Evolutionary conservation across 495 filamentous ascomycete genomes (phyloP).

Genomic region (Cercophora samala): DNA sequence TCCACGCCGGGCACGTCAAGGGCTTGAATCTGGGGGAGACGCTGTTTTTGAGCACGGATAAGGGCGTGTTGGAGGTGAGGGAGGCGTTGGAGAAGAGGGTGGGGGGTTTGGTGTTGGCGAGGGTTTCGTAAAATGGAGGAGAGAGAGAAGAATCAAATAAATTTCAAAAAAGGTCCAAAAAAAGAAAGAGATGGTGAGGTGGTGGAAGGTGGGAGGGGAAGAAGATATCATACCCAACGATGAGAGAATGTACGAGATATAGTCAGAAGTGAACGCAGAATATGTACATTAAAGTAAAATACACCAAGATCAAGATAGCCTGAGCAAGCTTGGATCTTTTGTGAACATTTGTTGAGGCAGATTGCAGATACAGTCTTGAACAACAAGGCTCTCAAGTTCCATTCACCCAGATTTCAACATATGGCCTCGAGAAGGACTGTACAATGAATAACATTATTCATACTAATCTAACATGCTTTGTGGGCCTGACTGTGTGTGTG

Average conservation of each 20-base stretch:
- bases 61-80: conserved; percentile 77
- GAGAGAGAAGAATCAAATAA: conserved; percentile 13
- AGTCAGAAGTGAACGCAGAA: neutral
- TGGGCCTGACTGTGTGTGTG: neutral
- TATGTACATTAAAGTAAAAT: neutral
- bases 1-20: conserved; percentile 59
- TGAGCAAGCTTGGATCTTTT: too few relatives aligned
- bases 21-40: conserved; percentile 81
- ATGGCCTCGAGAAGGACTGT: neutral
- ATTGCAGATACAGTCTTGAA: too few relatives aligned
- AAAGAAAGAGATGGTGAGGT: conserved; percentile 6
- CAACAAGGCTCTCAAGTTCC: neutral
- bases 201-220: neutral
- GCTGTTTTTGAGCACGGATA: conserved; percentile 74
- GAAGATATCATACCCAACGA: neutral
- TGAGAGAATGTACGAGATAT: neutral
- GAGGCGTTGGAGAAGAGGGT: conserved; percentile 83
- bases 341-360: too few relatives aligned
- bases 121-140: conserved; percentile 50
- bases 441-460: conserved; percentile 16
- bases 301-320: neutral
- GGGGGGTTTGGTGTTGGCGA: conserved; percentile 79
- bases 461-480: conserved; percentile 16
- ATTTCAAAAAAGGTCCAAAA: neutral
- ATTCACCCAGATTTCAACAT: neutral